Conservation (phyloP, 2,329 filamentous ascomycete species). For the Colletotrichum godetiae region DNA sequence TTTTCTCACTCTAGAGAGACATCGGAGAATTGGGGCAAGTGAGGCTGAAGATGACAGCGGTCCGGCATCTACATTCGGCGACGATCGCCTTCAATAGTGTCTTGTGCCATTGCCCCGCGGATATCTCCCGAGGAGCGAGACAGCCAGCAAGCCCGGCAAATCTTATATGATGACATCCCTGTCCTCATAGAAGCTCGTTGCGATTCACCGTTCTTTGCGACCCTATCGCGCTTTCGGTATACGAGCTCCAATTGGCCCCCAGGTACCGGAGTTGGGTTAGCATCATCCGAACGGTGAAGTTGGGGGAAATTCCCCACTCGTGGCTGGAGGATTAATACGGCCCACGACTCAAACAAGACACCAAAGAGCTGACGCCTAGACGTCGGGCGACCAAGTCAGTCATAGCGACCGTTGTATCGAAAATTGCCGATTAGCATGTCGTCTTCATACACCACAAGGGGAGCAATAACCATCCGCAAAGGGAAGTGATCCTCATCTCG, state of each 20-base stretch:
- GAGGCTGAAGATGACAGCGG: slow-evolving; percentile 23
- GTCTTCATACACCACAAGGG: background rate
- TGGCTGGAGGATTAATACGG: background rate
- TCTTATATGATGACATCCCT: background rate
- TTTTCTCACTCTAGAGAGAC: background rate
- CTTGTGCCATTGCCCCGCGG: background rate
- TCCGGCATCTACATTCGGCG: background rate
- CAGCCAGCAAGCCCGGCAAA: background rate
- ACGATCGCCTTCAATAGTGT: slow-evolving; percentile 14
- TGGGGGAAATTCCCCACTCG: background rate
- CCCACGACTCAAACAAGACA: background rate
- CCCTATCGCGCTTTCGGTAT: background rate
- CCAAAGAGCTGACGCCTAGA: background rate
- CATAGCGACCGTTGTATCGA: background rate
- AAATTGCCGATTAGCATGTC: slow-evolving; percentile 23
- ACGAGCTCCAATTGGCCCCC: background rate
- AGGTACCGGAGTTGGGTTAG: background rate
- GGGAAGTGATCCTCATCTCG: slow-evolving; percentile 18
- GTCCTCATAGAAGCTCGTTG: no score
- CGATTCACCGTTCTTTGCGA: background rate
- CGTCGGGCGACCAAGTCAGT: background rate
- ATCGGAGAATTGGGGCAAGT: slow-evolving; percentile 27
- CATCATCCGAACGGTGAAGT: background rate
- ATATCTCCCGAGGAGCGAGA: background rate
- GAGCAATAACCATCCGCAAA: background rate